Conservation (phyloP, 495 filamentous ascomycete species). For the Penicillium angulare region DNA sequence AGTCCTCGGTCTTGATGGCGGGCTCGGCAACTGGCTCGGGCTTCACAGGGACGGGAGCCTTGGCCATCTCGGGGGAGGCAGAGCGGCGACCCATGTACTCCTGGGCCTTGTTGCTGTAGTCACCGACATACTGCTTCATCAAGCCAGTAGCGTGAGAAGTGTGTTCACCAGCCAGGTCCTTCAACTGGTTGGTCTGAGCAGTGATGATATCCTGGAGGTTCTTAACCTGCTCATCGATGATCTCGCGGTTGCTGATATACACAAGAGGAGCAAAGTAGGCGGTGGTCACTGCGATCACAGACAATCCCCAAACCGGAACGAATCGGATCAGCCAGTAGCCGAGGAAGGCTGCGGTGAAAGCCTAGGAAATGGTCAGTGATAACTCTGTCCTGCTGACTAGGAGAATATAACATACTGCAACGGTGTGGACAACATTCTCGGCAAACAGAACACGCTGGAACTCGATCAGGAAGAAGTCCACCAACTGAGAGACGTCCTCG, state of each 20-base stretch:
- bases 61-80: slow-evolving; percentile 44
- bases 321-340: slow-evolving; percentile 94
- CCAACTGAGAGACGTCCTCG: slow-evolving; percentile 84
- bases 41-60: slow-evolving; percentile 25
- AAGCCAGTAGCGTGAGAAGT: slow-evolving; percentile 72
- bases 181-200: slow-evolving; percentile 78
- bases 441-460: slow-evolving; percentile 92
- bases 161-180: slow-evolving; percentile 76
- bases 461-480: slow-evolving; percentile 98
- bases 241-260: slow-evolving; percentile 89
- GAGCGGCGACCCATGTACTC: slow-evolving; percentile 61
- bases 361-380: slow-evolving; percentile 46
- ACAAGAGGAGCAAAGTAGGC: slow-evolving; percentile 84
- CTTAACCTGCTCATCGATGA: slow-evolving; percentile 83
- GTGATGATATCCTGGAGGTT: slow-evolving; percentile 69
- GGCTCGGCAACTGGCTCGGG: slow-evolving; percentile 57
- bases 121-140: slow-evolving; percentile 76
- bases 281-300: slow-evolving; percentile 70
- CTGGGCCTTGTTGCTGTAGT: slow-evolving; percentile 84
- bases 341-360: slow-evolving; percentile 73
- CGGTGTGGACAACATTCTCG: slow-evolving; percentile 82
- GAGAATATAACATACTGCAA: slow-evolving; percentile 60
- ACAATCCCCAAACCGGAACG: slow-evolving; percentile 88
- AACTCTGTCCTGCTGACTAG: slow-evolving; percentile 4
- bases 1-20: slow-evolving; percentile 50